These are phyloP conservation scores for Obba rivulosa DNA, from an alignment of 768 basidiomycete species.

Conservation along the genomic window DNA sequence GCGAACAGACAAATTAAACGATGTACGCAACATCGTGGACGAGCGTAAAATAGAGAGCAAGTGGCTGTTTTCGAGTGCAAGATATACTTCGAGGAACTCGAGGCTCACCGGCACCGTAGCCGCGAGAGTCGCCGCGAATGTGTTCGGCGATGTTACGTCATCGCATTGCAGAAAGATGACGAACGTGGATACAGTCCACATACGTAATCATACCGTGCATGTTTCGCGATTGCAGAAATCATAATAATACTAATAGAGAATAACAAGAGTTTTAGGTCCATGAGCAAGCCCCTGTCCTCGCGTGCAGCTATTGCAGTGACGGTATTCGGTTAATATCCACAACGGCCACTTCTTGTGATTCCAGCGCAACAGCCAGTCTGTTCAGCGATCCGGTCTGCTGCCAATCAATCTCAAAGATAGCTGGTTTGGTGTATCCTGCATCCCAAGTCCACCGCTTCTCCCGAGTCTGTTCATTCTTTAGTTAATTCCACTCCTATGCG, in stretches of 20 bases:
- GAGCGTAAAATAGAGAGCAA: neutral
- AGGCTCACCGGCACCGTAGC: neutral
- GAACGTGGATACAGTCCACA: no score
- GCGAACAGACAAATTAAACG: constrained; percentile 15
- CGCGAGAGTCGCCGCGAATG: neutral
- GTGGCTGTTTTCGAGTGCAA: no score
- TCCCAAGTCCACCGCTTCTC: constrained; percentile 62
- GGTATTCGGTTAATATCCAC: constrained; percentile 54
- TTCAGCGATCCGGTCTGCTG: constrained; percentile 48
- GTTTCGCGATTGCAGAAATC: no score
- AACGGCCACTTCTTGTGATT: constrained; percentile 62
- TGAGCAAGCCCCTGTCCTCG: no score
- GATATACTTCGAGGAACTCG: neutral
- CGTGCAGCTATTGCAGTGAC: constrained; percentile 7
- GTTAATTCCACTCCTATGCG: neutral
- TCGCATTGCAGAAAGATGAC: neutral
- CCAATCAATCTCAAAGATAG: constrained; percentile 78
- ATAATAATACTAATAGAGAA: no score
- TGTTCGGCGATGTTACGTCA: constrained; percentile 3
- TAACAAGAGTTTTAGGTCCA: no score
- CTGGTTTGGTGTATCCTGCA: constrained; percentile 49
- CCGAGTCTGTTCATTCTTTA: constrained; percentile 22
- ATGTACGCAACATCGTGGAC: constrained; percentile 21
- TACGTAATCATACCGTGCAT: no score
- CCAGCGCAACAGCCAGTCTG: constrained; percentile 65